These are phyloP conservation scores for Fusarium sp. DNA, from an alignment of 2,329 filamentous ascomycete genomes.

Conservation along the genomic window DNA sequence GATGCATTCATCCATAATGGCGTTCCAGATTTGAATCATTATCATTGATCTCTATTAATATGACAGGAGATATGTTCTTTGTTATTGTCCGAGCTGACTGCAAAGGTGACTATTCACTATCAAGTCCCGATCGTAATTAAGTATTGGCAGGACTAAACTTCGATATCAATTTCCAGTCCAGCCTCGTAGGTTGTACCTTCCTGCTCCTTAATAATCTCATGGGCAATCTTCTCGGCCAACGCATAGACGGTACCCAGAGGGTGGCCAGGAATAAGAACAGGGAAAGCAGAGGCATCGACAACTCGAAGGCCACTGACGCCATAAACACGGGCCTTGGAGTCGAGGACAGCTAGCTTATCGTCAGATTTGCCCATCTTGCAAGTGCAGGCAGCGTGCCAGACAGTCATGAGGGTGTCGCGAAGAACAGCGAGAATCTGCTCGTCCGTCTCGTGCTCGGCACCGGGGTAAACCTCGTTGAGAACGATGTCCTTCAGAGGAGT, in stretches of 20 bases:
- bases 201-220: conserved; percentile 28
- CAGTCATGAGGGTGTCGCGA: conserved; percentile 41
- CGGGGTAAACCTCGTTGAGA: conserved; percentile 54
- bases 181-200: background rate
- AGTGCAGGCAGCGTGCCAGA: conserved; percentile 43
- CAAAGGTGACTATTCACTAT: too few species aligned
- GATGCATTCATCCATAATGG: too few species aligned
- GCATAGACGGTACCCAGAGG: conserved; percentile 35
- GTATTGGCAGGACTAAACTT: background rate
- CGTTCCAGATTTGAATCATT: too few species aligned
- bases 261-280: conserved; percentile 36
- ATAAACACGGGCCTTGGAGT: conserved; percentile 38
- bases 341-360: conserved; percentile 37
- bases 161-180: background rate
- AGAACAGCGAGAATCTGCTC: conserved; percentile 58
- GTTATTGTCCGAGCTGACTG: too few species aligned
- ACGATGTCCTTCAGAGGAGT: conserved; percentile 51
- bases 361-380: conserved; percentile 42
- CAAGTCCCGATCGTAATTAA: too few species aligned
- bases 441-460: conserved; percentile 52
- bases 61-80: too few species aligned
- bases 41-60: too few species aligned
- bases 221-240: conserved; percentile 40
- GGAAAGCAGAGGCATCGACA: conserved; percentile 35
- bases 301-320: conserved; percentile 34